Evolutionary conservation across 2,329 filamentous ascomycete genomes (phyloP), one percentile per base, ranked within the genome.

Genomic region (Bisporella sp.): DNA sequence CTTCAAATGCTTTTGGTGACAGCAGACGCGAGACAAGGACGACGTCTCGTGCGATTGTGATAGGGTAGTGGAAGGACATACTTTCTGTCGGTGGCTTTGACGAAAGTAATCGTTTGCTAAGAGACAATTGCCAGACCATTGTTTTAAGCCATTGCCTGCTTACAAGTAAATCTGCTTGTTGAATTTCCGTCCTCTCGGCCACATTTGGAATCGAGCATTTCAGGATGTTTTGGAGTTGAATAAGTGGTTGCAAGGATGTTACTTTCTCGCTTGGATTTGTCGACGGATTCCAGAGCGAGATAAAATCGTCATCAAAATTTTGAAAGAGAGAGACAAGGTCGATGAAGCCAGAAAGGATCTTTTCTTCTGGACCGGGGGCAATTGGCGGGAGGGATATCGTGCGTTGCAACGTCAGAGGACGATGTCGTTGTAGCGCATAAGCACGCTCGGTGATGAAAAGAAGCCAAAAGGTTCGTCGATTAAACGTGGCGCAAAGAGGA

Each of bases 51-150:
- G 78, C 77, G n/a, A 82, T 77, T 30, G 78, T 72, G 41, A 82
- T 71, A 0, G 78, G 78, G 50, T 78, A 81, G 29, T 74, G 73
- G 66, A 80, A 80, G 43, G 71, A 75, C 48, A 50, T 50, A 28
- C 48, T 41, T 41, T 50, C 48, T 6, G 31, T 31, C 6, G 35
- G n/a, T n/a, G 48, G 4, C n/a, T 46, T 47, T 13, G 28, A 31
- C 6, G 48, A 50, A 5, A 50, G 42, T 4, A 50, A 21, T 21
- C 42, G 13, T 32, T 40, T 51, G 37, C 6, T 35, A 28, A 51
- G 6, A 30, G 28, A 47, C 4, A 51, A 39, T 32, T 51, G 49
- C 49, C 49, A 51, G 8, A 48, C 46, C n/a, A 51, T 48, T 5
- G 49, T 51, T 13, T 48, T 47, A 6, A 51, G 39, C 49, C 49